Evolutionary conservation across 139 green algal genomes (phyloP).

Genomic region (Volvox reticuliferus): DNA sequence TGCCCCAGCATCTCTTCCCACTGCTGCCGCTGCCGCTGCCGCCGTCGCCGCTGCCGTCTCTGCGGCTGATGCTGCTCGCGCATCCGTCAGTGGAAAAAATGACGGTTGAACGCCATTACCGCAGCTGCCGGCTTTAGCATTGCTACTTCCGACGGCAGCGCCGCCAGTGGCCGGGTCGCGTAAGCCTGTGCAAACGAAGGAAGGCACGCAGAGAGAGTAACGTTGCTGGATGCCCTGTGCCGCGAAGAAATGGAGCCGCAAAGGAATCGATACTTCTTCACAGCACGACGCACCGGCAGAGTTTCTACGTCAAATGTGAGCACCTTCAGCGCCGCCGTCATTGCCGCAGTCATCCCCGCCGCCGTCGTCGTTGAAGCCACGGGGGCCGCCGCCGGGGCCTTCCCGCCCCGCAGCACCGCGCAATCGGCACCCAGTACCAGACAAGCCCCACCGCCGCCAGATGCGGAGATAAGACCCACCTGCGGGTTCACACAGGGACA

Average conservation of each 20-base stretch:
- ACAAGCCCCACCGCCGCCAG: background rate
- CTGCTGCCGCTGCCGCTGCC: too few relatives aligned
- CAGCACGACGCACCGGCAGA: conserved; percentile 14
- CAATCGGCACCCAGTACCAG: conserved; percentile 76
- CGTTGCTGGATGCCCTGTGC: too few relatives aligned
- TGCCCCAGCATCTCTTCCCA: too few relatives aligned
- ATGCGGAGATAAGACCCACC: background rate
- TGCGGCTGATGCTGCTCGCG: background rate
- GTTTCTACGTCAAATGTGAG: too few relatives aligned
- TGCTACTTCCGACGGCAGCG: background rate
- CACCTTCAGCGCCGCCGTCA: too few relatives aligned
- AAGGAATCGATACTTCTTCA: background rate
- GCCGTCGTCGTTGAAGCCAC: background rate
- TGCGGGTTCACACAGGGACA: too few relatives aligned
- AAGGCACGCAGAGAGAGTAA: too few relatives aligned
- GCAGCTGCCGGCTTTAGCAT: background rate
- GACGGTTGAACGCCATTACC: background rate
- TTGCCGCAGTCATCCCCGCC: background rate
- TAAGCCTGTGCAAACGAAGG: too few relatives aligned
- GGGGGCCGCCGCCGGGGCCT: background rate
- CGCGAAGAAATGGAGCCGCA: too few relatives aligned
- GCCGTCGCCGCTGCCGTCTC: background rate
- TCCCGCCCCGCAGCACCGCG: conserved; percentile 62
- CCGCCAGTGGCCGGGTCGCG: background rate
- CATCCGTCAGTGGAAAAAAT: conserved; percentile 17